Evolutionary conservation across 2,329 filamentous ascomycete genomes (phyloP), one percentile per base, ranked within the genome.

Genomic region (Cryphonectria japonica): DNA sequence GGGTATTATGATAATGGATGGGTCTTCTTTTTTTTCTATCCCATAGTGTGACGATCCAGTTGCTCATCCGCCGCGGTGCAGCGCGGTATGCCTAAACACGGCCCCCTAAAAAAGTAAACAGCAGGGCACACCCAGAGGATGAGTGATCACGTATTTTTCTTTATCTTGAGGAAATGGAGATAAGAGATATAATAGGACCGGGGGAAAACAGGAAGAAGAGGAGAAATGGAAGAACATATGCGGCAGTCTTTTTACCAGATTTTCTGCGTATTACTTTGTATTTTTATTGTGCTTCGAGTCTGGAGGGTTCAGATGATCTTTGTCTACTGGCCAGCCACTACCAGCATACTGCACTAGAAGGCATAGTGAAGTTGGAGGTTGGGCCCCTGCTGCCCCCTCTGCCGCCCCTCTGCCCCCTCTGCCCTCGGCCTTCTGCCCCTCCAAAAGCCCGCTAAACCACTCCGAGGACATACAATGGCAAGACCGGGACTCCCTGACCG

Each of bases 391-490:
- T 11, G 9, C 34, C 34, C 34, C 26, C 26, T 26, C 52, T 52
- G 50, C n/a, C 16, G 52, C 50, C 50, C 50, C 50, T 54, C 22
- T 11, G 50, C n/a, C 11, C 26, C 26, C 26, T 26, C 26, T 26
- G 26, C 26, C 26, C 9, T 54, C 50, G 3, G 43, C 43, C 2
- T 26, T 32, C 43, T 66, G 43, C 41, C 43, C 39, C 60, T 63
- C 60, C 32, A 39, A 29, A 34, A 63, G 60, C 60, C 59, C 14
- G 29, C 59, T 61, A 61, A 19, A 39, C 59, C 60, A 34, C 60
- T 41, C 39, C 60, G 22, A 19, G 37, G 60, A 37, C 60, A n/a
- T 37, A 39, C 39, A 64, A 22, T 46, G 22, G 37, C 37, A 39
- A 39, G 8, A 39, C 37, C 37, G n/a, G 61, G 41, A n/a, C 32